Conservation (phyloP, 495 filamentous ascomycete genomes). For the Xylaria longipes region DNA sequence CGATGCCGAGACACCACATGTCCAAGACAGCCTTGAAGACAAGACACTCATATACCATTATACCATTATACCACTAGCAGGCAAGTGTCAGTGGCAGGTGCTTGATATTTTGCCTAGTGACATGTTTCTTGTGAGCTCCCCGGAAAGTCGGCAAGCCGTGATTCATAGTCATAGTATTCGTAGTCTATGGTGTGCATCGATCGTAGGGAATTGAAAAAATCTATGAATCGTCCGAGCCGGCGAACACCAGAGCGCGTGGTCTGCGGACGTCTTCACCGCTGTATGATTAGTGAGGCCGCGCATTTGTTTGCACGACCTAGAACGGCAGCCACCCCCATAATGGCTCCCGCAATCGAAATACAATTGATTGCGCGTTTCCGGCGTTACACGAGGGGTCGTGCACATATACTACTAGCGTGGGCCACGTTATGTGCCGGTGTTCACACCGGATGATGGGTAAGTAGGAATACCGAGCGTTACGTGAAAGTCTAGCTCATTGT, state of each 20-base stretch:
- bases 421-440: neutral
- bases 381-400: slow-evolving; percentile 22
- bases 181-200: neutral
- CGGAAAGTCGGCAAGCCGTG: neutral
- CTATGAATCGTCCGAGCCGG: neutral
- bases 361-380: slow-evolving; percentile 25
- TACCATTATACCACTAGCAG: neutral
- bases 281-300: neutral
- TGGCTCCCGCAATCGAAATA: neutral
- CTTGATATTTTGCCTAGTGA: neutral
- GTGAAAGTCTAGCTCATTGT: neutral
- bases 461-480: neutral
- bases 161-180: neutral
- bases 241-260: neutral
- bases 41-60: neutral
- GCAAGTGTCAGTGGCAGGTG: neutral
- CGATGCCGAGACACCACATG: neutral
- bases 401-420: slow-evolving; percentile 11
- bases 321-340: neutral
- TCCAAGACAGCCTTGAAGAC: neutral
- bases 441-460: neutral
- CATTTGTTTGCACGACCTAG: slow-evolving; percentile 16
- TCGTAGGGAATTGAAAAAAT: neutral
- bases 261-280: slow-evolving; percentile 12
- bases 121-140: neutral